These are phyloP conservation scores for Coffea humblotiana DNA, from an alignment of 305 asterid genomes.

Conservation along the genomic window DNA sequence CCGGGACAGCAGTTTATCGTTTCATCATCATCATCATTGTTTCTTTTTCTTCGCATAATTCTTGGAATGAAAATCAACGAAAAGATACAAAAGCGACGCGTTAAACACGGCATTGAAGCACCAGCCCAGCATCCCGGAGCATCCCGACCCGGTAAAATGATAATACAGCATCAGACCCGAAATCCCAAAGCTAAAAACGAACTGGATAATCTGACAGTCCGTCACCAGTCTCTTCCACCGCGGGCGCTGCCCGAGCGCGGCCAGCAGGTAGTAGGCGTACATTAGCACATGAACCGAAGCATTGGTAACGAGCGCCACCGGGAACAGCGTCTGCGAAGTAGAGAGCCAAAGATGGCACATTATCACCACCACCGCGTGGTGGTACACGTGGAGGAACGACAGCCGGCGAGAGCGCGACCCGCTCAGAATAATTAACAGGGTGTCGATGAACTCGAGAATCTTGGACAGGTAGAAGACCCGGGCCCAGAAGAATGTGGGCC, in stretches of 20 bases:
- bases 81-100: slow-evolving; percentile 67
- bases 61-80: slow-evolving; percentile 63
- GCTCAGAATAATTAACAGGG: slow-evolving; percentile 53
- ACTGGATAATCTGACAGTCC: slow-evolving; percentile 73
- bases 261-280: slow-evolving; percentile 73
- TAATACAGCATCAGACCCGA: slow-evolving; percentile 71
- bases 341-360: slow-evolving; percentile 79
- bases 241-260: slow-evolving; percentile 66
- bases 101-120: slow-evolving; percentile 83
- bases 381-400: slow-evolving; percentile 90
- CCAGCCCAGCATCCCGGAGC: slow-evolving; percentile 87
- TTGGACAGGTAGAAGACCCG: slow-evolving; percentile 81
- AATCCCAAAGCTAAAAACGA: slow-evolving; percentile 64
- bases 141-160: slow-evolving; percentile 71
- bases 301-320: slow-evolving; percentile 86
- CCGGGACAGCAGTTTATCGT: slow-evolving; percentile 16
- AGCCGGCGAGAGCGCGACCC: slow-evolving; percentile 59
- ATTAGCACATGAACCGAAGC: slow-evolving; percentile 85
- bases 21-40: slow-evolving; percentile 6
- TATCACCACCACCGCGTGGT: slow-evolving; percentile 74
- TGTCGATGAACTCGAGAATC: slow-evolving; percentile 72
- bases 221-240: slow-evolving; percentile 88
- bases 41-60: slow-evolving; percentile 57
- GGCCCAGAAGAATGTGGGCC: slow-evolving; percentile 89
- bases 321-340: slow-evolving; percentile 72